These are phyloP conservation scores for Pyrenophora graminea DNA, from an alignment of 2,329 filamentous ascomycete species.

Conservation along the genomic window DNA sequence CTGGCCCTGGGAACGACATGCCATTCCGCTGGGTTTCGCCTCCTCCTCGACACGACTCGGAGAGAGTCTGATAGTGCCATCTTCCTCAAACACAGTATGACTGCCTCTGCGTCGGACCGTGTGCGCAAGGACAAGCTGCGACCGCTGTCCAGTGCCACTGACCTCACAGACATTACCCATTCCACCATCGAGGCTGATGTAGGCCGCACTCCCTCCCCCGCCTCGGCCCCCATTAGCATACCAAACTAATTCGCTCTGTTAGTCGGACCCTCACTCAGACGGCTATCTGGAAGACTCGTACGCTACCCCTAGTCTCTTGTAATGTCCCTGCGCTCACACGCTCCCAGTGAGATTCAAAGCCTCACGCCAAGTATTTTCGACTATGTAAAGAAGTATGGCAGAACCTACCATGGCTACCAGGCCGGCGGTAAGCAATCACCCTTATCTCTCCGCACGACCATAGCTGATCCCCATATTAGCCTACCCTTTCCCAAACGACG, in stretches of 20 bases:
- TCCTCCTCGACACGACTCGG: constrained; percentile 18
- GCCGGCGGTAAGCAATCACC: constrained; percentile 43
- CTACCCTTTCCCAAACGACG: constrained; percentile 47
- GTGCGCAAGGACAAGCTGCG: constrained; percentile 14
- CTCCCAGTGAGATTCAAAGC: constrained; percentile 43
- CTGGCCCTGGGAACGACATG: constrained; percentile 23
- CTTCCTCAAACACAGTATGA: constrained; percentile 12
- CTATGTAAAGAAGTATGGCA: constrained; percentile 47
- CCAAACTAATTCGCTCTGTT: constrained; percentile 22
- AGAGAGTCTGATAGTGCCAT: constrained; percentile 9
- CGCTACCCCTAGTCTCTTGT: constrained; percentile 8
- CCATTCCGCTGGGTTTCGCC: constrained; percentile 25
- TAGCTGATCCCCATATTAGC: constrained; percentile 37
- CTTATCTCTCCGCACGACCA: background rate
- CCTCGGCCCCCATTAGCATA: constrained; percentile 7
- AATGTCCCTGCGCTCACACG: constrained; percentile 21
- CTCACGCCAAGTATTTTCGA: constrained; percentile 47
- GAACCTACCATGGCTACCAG: constrained; percentile 48
- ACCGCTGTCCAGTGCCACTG: constrained; percentile 26
- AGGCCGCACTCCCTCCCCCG: constrained; percentile 15
- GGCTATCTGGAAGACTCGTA: constrained; percentile 39
- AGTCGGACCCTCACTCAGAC: constrained; percentile 42
- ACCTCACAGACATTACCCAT: constrained; percentile 24
- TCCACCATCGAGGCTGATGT: constrained; percentile 25
- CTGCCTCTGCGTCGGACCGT: constrained; percentile 7